phyloP scores from a whole-genome alignment of 2,329 filamentous ascomycete genomes.

The Trichoderma koningii region DNA sequence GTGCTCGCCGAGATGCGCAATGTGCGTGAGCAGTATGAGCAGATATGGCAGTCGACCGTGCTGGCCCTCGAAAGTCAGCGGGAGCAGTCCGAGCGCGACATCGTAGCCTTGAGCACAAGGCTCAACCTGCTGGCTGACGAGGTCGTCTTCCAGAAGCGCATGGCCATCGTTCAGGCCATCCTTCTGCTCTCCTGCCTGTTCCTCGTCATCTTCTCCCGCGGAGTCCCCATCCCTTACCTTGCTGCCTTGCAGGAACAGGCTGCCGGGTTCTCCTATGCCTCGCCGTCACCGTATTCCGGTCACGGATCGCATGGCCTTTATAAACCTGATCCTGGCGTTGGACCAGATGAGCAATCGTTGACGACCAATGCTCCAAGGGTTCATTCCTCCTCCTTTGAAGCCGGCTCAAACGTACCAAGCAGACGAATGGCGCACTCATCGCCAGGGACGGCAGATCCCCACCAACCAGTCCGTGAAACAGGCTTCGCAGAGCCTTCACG shows the following conservation, averaged over 20 bases:
- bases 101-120: constrained; percentile 76
- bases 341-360: neutral
- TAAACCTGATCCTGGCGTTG: neutral
- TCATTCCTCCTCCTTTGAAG: constrained; percentile 5
- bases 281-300: constrained; percentile 30
- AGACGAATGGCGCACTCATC: neutral
- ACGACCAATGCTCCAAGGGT: neutral
- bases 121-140: constrained; percentile 93
- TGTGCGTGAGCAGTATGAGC: constrained; percentile 85
- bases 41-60: constrained; percentile 94
- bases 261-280: constrained; percentile 31
- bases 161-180: constrained; percentile 89
- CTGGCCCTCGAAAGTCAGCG: constrained; percentile 88
- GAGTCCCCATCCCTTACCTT: constrained; percentile 45
- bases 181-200: constrained; percentile 84
- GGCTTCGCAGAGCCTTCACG: constrained; percentile 31
- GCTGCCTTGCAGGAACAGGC: constrained; percentile 37
- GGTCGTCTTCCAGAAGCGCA: constrained; percentile 81
- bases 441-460: constrained; percentile 5
- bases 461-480: neutral
- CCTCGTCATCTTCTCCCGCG: constrained; percentile 77
- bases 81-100: constrained; percentile 79
- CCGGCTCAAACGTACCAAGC: constrained; percentile 4
- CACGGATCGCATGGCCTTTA: constrained; percentile 26
- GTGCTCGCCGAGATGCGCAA: constrained; percentile 78